These are phyloP conservation scores for Pyracantha coccinea DNA, from an alignment of 331 rosid species.

Conservation along the genomic window DNA sequence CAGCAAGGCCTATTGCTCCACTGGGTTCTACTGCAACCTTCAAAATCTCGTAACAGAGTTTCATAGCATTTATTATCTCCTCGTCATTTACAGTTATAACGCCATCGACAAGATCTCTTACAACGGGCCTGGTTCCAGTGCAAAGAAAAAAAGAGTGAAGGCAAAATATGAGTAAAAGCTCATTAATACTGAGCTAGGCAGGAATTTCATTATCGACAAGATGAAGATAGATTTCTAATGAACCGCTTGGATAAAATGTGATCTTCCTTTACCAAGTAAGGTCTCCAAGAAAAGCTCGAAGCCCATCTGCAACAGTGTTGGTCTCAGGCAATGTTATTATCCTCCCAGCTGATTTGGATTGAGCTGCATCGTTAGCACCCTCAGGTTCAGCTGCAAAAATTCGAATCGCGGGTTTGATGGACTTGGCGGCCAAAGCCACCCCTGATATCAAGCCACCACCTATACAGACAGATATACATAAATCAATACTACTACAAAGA, in stretches of 20 bases:
- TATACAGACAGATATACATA: constrained; percentile 19
- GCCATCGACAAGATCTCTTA: constrained; percentile 80
- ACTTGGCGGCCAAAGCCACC: constrained; percentile 87
- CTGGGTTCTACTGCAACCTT: constrained; percentile 87
- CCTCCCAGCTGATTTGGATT: constrained; percentile 78
- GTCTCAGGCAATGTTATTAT: constrained; percentile 63
- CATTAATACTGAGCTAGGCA: neutral
- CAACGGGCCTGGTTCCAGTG: constrained; percentile 58
- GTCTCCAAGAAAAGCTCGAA: constrained; percentile 78
- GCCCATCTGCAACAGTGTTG: constrained; percentile 86
- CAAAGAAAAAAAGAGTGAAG: neutral
- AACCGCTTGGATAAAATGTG: neutral
- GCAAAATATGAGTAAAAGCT: neutral
- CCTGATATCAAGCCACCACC: constrained; percentile 94
- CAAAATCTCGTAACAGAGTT: constrained; percentile 62
- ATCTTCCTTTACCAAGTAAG: constrained; percentile 57
- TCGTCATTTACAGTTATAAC: constrained; percentile 59
- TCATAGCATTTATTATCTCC: constrained; percentile 75
- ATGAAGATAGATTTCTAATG: neutral
- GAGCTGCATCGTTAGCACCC: constrained; percentile 81
- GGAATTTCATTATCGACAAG: neutral
- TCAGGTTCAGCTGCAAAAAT: too few species aligned
- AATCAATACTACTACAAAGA: neutral
- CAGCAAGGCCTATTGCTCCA: constrained; percentile 95
- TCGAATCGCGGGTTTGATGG: too few species aligned